A percentile compares a stretch with the other conserved stretches of the same genome.
phyloP scores from a whole-genome alignment of 2,329 filamentous ascomycete genomes.

The Xylariaceae sp. region DNA sequence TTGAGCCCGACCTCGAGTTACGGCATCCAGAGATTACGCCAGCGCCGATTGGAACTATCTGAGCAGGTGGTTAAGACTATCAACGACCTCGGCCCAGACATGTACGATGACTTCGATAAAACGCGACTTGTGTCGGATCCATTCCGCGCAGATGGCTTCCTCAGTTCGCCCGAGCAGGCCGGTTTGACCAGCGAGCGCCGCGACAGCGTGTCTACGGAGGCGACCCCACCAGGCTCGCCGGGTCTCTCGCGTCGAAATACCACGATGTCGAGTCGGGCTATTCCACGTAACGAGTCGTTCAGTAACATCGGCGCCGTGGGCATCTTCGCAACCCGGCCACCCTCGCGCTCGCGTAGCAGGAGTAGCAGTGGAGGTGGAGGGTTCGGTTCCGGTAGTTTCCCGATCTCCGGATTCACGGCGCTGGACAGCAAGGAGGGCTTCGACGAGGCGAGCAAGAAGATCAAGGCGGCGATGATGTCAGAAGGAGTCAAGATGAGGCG shows the following conservation, averaged over 20 bases:
- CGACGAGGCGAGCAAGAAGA: slow-evolving; percentile 78
- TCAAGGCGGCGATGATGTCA: slow-evolving; percentile 75
- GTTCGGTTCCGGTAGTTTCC: slow-evolving; percentile 58
- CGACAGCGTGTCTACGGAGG: slow-evolving; percentile 15
- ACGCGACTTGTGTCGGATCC: slow-evolving; percentile 63
- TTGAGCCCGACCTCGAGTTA: slow-evolving; percentile 81
- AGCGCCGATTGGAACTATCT: slow-evolving; percentile 68
- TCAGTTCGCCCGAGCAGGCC: slow-evolving; percentile 26
- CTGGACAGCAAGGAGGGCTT: slow-evolving; percentile 66
- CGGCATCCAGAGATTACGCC: slow-evolving; percentile 73
- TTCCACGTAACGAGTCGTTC: slow-evolving; percentile 89
- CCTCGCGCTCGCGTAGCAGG: slow-evolving; percentile 52
- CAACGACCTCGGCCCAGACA: slow-evolving; percentile 90
- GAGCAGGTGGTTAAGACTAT: slow-evolving; percentile 84
- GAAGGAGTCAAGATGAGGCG: slow-evolving; percentile 62
- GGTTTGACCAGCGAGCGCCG: slow-evolving; percentile 18
- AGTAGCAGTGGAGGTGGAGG: slow-evolving; percentile 57
- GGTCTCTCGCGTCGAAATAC: slow-evolving; percentile 41
- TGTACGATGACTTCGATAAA: slow-evolving; percentile 94
- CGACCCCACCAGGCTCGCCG: slow-evolving; percentile 24
- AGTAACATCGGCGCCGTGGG: slow-evolving; percentile 82
- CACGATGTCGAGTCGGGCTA: slow-evolving; percentile 47
- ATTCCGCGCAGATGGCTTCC: slow-evolving; percentile 27
- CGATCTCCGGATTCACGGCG: slow-evolving; percentile 65
- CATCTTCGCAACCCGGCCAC: slow-evolving; percentile 84